Evolutionary conservation across 2,329 filamentous ascomycete species (phyloP).

Genomic region (Penicillium sp.): DNA sequence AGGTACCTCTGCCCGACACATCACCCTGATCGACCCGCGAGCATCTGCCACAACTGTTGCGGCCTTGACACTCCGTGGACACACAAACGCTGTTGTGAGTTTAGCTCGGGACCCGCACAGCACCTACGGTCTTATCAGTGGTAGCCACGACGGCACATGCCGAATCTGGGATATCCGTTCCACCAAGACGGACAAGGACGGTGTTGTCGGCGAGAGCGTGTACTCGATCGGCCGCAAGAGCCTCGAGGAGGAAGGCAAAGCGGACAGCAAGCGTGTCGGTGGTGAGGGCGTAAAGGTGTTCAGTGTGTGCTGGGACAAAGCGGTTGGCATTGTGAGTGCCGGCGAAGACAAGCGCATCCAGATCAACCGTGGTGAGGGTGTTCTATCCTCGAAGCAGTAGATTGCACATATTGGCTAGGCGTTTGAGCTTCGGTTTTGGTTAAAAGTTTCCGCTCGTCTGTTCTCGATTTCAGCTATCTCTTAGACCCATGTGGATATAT

Average conservation of each 20-base stretch:
- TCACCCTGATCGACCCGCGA: constrained; percentile 90
- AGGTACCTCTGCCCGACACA: constrained; percentile 80
- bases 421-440: constrained; percentile 31
- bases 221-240: constrained; percentile 78
- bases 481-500: constrained; percentile 4
- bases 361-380: constrained; percentile 69
- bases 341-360: constrained; percentile 95
- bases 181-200: constrained; percentile 59
- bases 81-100: constrained; percentile 70
- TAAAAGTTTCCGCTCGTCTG: constrained; percentile 28
- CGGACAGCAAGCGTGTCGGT: constrained; percentile 57
- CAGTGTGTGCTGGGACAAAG: constrained; percentile 78
- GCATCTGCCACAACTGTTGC: constrained; percentile 71
- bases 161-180: constrained; percentile 87
- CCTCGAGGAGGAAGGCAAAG: constrained; percentile 61
- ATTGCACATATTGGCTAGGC: constrained; percentile 30
- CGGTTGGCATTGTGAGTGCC: constrained; percentile 83
- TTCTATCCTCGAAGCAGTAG: constrained; percentile 35
- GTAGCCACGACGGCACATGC: constrained; percentile 88
- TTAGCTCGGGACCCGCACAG: constrained; percentile 63
- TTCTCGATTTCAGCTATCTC: constrained; percentile 4
- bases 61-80: constrained; percentile 87
- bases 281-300: constrained; percentile 91
- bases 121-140: constrained; percentile 80
- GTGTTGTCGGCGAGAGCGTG: constrained; percentile 66